Percentiles rank a stretch among this genome's conserved stretches.
phyloP scores from a whole-genome alignment of 805 yeast genomes.

The Maudiozyma serrabonitensis region DNA sequence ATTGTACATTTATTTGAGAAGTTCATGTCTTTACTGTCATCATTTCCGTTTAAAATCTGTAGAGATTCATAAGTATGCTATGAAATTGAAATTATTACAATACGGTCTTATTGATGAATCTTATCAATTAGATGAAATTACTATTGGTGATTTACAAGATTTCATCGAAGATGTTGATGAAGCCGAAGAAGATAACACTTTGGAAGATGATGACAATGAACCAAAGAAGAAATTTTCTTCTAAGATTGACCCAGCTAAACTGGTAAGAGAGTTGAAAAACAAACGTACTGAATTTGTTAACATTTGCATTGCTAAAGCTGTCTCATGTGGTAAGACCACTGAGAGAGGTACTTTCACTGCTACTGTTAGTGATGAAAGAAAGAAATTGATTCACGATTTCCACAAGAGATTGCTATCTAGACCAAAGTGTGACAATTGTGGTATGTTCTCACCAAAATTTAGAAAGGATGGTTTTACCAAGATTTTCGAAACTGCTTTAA shows the following conservation, averaged over 20 bases:
- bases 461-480: constrained; percentile 93
- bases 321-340: constrained; percentile 65
- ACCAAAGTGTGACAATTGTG: constrained; percentile 91
- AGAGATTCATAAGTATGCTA: constrained; percentile 67
- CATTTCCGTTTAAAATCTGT: constrained; percentile 59
- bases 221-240: constrained; percentile 4
- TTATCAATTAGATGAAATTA: constrained; percentile 58
- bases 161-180: constrained; percentile 33
- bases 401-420: constrained; percentile 64
- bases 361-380: constrained; percentile 80
- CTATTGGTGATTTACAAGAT: constrained; percentile 22
- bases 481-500: constrained; percentile 78
- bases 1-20: constrained; percentile 72
- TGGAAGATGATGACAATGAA: constrained; percentile 22
- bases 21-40: constrained; percentile 85
- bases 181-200: constrained; percentile 39
- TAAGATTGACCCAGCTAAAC: constrained; percentile 4
- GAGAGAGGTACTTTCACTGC: constrained; percentile 69
- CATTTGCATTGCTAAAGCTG: constrained; percentile 58
- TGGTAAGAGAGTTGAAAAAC: constrained; percentile 36
- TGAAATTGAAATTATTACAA: constrained; percentile 75
- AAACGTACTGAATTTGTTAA: constrained; percentile 65
- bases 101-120: constrained; percentile 81
- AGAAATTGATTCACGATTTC: constrained; percentile 58
- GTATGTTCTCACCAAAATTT: constrained; percentile 87